A percentile compares a stretch with the other conserved stretches of the same genome.
These are phyloP conservation scores for Cryphonectria nitschkei DNA, from an alignment of 2,329 filamentous ascomycete genomes.

Conservation along the genomic window DNA sequence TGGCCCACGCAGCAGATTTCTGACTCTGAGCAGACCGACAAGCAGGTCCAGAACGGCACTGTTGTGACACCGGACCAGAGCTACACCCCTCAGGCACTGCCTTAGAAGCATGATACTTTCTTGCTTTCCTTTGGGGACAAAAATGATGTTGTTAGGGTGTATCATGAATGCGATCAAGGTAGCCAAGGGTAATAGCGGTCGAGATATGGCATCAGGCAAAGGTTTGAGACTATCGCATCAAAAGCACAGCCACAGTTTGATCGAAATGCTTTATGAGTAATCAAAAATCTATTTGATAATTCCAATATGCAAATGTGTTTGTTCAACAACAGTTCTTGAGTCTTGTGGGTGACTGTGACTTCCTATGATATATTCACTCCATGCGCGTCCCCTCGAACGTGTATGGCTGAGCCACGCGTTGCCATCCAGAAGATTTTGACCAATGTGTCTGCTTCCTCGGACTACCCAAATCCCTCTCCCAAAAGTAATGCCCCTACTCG, in stretches of 20 bases:
- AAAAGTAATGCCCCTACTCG: too few species aligned
- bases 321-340: neutral
- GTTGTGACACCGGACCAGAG: conserved; percentile 54
- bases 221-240: neutral
- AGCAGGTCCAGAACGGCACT: conserved; percentile 48
- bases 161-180: neutral
- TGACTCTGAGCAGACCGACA: conserved; percentile 46
- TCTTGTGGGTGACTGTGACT: too few species aligned
- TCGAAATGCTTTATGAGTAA: neutral
- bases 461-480: too few species aligned
- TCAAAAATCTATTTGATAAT: neutral
- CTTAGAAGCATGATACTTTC: neutral
- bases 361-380: too few species aligned
- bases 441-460: too few species aligned
- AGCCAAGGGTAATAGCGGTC: neutral
- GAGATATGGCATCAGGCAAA: neutral
- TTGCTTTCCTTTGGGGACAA: neutral
- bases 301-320: neutral
- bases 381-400: neutral
- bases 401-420: neutral
- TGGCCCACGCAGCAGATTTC: neutral
- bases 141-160: neutral
- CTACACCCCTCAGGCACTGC: conserved; percentile 38
- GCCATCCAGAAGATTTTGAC: too few species aligned
- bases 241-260: neutral